These are phyloP conservation scores for Picea engelmannii DNA, from an alignment of 83 land plant species.

Conservation along the genomic window DNA sequence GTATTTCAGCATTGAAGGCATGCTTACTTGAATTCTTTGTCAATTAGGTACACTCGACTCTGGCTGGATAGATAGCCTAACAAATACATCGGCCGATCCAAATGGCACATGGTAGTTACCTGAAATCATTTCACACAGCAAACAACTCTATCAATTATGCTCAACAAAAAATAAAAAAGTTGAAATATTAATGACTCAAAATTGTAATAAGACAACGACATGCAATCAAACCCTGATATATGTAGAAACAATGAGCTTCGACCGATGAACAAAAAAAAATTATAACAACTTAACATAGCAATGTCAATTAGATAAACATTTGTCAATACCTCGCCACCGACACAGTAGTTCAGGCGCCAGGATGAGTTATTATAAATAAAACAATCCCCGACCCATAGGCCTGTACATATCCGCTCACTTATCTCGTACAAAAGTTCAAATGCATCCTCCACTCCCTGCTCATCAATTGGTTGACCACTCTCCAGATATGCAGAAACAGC, in stretches of 20 bases:
- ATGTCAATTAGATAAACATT: not conserved
- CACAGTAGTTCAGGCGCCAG: slow-evolving; percentile 96
- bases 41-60: slow-evolving; percentile 95
- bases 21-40: slow-evolving; percentile 98
- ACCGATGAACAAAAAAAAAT: too few relatives aligned
- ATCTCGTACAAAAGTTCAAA: slow-evolving; percentile 95
- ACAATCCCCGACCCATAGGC: slow-evolving; percentile 99
- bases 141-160: not conserved
- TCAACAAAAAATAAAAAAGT: not conserved
- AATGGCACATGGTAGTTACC: slow-evolving; percentile 99
- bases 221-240: too few relatives aligned
- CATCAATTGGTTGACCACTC: slow-evolving; percentile 80
- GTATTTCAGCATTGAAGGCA: not conserved
- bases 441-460: slow-evolving; percentile 94
- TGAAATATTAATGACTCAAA: not conserved
- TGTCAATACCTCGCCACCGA: slow-evolving; percentile 94
- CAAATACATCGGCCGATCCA: slow-evolving; percentile 99
- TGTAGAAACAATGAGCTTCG: too few relatives aligned
- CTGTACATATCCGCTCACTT: slow-evolving; percentile 89
- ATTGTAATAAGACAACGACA: not conserved
- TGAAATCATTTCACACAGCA: slow-evolving; percentile 20
- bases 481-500: slow-evolving; percentile 78
- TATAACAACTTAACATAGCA: too few relatives aligned
- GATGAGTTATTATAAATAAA: slow-evolving; percentile 97
- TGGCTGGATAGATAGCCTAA: slow-evolving; percentile 94